A percentile compares a stretch with the other conserved stretches of the same genome.
phyloP scores from a whole-genome alignment of 192 early-diverging fungal species.

The Blastocladiella britannica region DNA sequence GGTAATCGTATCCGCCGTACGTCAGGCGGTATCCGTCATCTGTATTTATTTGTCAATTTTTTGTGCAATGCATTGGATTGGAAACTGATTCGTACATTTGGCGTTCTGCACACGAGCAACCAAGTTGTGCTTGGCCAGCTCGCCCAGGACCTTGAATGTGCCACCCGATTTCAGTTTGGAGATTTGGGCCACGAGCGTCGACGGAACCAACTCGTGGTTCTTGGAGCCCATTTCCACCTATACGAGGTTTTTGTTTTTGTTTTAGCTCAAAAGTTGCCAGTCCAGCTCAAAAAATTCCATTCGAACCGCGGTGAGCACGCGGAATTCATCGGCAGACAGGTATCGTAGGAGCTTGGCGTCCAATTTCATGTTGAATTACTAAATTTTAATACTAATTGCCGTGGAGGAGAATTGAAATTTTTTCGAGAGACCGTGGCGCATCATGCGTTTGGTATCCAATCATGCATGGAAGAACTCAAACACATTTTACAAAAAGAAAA shows the following conservation, averaged over 20 bases:
- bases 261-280: not conserved
- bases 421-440: too few species aligned
- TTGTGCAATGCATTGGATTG: conserved; percentile 1
- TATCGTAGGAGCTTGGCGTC: conserved; percentile 88
- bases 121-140: conserved; percentile 76
- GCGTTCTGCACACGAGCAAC: conserved; percentile 65
- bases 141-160: conserved; percentile 60
- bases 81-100: conserved; percentile 41
- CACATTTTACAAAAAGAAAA: too few species aligned
- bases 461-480: too few species aligned
- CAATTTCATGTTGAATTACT: conserved; percentile 55
- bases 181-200: conserved; percentile 76
- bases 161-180: conserved; percentile 73
- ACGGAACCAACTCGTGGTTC: conserved; percentile 96
- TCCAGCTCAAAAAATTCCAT: not conserved
- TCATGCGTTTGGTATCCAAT: too few species aligned
- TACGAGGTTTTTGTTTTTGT: not conserved
- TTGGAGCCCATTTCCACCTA: conserved; percentile 88
- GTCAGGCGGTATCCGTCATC: conserved; percentile 92
- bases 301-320: conserved; percentile 77
- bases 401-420: too few species aligned
- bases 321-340: conserved; percentile 79
- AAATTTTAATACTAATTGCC: too few species aligned
- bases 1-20: conserved; percentile 98
- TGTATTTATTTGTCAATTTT: conserved; percentile 7